Evolutionary conservation across 495 filamentous ascomycete species (phyloP).

Genomic region (Penicillium coprophilum): DNA sequence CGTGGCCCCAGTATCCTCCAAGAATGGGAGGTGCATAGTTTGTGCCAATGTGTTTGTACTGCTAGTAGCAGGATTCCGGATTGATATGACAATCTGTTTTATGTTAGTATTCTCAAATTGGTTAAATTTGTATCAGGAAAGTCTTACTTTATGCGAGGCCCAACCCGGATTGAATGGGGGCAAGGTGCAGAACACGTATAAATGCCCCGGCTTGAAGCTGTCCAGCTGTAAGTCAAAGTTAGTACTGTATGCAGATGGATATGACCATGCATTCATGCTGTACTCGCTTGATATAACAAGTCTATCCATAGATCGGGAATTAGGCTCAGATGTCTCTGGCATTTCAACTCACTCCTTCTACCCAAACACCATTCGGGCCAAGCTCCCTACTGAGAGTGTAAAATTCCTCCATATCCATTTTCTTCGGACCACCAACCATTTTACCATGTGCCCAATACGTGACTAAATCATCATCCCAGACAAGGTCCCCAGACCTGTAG

Average conservation of each 20-base stretch:
- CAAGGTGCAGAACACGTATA: not conserved
- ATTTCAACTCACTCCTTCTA: not conserved
- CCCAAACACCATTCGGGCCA: not conserved
- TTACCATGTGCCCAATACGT: not conserved
- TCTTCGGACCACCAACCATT: not conserved
- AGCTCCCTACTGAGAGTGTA: not conserved
- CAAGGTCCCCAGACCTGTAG: not conserved
- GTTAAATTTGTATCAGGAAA: not conserved
- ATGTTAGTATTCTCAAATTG: not conserved
- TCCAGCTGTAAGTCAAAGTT: not conserved
- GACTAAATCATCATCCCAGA: not conserved
- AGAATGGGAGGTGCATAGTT: not conserved
- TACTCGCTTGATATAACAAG: not conserved
- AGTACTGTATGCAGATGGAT: not conserved
- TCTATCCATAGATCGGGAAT: not conserved
- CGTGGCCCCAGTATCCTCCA: not conserved
- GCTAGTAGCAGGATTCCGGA: not conserved
- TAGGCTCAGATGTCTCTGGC: not conserved
- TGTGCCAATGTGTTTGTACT: not conserved
- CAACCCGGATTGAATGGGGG: rapidly evolving
- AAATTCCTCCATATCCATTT: not conserved
- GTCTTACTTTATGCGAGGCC: not conserved
- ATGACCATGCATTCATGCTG: not conserved
- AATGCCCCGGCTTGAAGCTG: not conserved
- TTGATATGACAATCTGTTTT: not conserved